Evolutionary conservation across 2,329 filamentous ascomycete genomes (phyloP), one percentile per base, ranked within the genome.

Genomic region (Ophiostoma novo-ulmi): DNA sequence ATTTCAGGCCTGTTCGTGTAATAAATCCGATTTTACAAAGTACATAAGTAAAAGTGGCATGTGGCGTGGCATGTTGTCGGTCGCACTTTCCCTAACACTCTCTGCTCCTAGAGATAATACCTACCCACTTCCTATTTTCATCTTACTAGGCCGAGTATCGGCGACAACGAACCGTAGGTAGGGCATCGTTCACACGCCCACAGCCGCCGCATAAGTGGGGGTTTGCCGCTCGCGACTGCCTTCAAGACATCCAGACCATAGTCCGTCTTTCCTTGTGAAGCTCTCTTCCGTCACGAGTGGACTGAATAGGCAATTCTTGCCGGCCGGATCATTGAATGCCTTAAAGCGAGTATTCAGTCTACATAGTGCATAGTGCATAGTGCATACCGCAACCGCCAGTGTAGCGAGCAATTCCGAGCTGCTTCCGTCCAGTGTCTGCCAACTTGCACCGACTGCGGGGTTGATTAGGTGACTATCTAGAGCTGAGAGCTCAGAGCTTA

Each of bases 131-230:
- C 13, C 44, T n/a, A n/a, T 20, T 20, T 20, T 39, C 20, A 64
- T 64, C 38, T 36, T 10, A 39, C 26, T 63, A 44, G 38, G 55
- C 69, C 69, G 69, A 68, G 65, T 35, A 52, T 70, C 69, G 69
- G 69, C 69, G 65, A 68, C 44, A 70, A 38, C n/a, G 7, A 44
- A 35, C 65, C 69, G 66, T 58, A 65, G 35, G n/a, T 7, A n/a
- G 20, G 14, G 52, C 35, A 31, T 22, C 36, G 38, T 66, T 17
- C 11, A n/a, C 38, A 48, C n/a, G 20, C 20, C 20, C 20, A 55
- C 36, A 65, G 36, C 63, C n/a, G 38, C 14, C 39, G 65, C 38
- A 67, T 17, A 39, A 39, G 65, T 67, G 65, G 65, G 65, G 65
- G 65, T 48, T 67, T 35, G 65, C 39, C 65, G 65, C 36, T 67